These are phyloP conservation scores for Chlorella sp. DNA, from an alignment of 139 green algal genomes.

Conservation along the genomic window DNA sequence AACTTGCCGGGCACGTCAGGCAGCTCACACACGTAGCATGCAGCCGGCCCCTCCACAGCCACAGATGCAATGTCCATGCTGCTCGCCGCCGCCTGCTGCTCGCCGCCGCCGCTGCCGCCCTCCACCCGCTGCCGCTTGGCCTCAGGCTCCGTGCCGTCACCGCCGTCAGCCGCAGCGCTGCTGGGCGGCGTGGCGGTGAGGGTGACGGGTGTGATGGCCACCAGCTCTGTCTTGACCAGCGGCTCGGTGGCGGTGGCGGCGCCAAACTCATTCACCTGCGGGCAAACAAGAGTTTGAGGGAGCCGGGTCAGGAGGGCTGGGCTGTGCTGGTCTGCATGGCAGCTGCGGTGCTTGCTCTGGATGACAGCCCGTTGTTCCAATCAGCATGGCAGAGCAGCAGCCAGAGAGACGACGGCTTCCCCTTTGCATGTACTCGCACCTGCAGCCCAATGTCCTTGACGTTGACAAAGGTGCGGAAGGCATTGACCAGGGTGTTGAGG, in stretches of 20 bases:
- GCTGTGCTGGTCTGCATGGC: too few relatives aligned
- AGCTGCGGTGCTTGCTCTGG: too few relatives aligned
- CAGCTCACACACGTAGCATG: constrained; percentile 83
- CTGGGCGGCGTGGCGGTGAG: neutral
- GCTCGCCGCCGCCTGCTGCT: neutral
- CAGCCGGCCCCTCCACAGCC: constrained; percentile 32
- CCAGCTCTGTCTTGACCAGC: constrained; percentile 51
- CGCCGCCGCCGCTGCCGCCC: neutral
- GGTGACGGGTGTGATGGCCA: constrained; percentile 56
- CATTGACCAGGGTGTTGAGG: constrained; percentile 51
- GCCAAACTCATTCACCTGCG: constrained; percentile 50
- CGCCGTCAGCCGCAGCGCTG: neutral
- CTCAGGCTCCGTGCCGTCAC: constrained; percentile 12
- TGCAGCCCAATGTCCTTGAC: constrained; percentile 38
- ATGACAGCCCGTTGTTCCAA: too few relatives aligned
- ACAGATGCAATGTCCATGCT: constrained; percentile 21
- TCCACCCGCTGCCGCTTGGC: constrained; percentile 44
- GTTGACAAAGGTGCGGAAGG: constrained; percentile 62
- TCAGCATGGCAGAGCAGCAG: too few relatives aligned
- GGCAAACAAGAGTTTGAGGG: neutral
- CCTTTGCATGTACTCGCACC: neutral
- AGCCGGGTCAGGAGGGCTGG: too few relatives aligned
- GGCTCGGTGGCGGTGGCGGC: neutral
- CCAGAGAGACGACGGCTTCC: too few relatives aligned
- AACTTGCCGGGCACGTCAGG: constrained; percentile 89